Base-by-base conservation (phyloP, 2,329 filamentous ascomycete genomes). In the Colletotrichum shisoi region DNA sequence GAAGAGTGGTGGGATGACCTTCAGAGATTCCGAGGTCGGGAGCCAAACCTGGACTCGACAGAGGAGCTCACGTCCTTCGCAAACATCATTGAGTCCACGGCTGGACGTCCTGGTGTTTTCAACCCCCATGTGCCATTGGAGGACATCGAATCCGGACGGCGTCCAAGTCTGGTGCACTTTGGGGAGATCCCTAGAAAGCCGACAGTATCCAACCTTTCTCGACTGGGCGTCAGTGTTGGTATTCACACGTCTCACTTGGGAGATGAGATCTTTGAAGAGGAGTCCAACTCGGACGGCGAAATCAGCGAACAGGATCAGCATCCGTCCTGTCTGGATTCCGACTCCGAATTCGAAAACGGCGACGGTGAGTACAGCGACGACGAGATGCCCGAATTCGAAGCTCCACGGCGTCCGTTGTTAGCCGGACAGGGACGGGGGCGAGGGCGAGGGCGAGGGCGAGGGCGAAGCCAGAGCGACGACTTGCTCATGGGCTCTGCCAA, bases 1-100 rank as follows among this genome's bases (percentile, higher is more conserved):
- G 90, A 95, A 72, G 86, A 89, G 39, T 96, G 93, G 93, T 96
- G 93, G 93, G 84, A 89, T 56, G 89, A 94, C 48, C 80, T 95
- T 4, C 87, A 90, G 71, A 82, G 79, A 49, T 76, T 85, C 12
- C 80, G 86, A 34, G 82, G 82, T 44, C 75, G 77, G 12, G 71
- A 73, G 3, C 73, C 76, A 3, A 73, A 76, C 40, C 76, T 80
- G 74, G 78, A 78, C 9, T 75, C 76, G 2, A 79, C 79, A 3
- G 80, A 82, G 48, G 82, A 83, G 66, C 72, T 81, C 3, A 74
- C 76, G 3, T 80, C 82, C 3, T 72, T 84, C 6, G 76, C 77
- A 1, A 77, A 81, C 15, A 79, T 84, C 46, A 73, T 83, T 40
- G 81, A 81, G 60, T 79, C 79, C 11, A 81, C 79, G 2, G 76